Base-by-base conservation (phyloP, 805 yeast genomes). In the Wickerhamomyces alni region DNA sequence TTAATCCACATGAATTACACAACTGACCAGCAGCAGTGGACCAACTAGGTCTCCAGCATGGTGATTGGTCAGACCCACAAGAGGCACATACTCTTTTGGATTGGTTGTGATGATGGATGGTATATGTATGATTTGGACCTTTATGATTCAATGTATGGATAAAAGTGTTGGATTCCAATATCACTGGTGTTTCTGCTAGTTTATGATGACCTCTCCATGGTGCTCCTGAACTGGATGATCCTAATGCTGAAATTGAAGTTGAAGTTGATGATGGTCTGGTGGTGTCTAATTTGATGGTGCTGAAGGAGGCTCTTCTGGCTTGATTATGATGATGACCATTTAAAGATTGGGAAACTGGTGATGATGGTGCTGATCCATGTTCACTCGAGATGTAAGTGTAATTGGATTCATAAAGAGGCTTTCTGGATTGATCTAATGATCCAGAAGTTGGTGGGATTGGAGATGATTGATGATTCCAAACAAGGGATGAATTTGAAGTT, bases 21-120 rank as follows among this genome's bases (percentile, higher is more conserved):
- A 91, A 72, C 65, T 89, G 98, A n/a, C 97, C 98, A 45, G 84
- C 87, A 48, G 80, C 69, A 21, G 79, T 70, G 3, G 91, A 80
- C 99, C 99, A 91, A 5, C 95, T 83, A 2, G 99, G 99, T 57
- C 99, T 76, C 99, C 99, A 91, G 62, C 99, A 91, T 5, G 99
- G 99, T 6, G 95, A 85, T 51, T 85, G 93, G 40, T 80, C 82
- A 1, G 93, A 78, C 7, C 88, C 87, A 63, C 99, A 91, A 6
- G 96, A 87, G 22, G 91, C 80, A 58, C 99, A 91, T 38, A 73
- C 74, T 49, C 95, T 72, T 55, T 47, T 52, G 37, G 36, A 39
- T 12, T 48, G 44, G 34, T 46, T 46, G 30, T 52, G 54, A 31
- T 55, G 60, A 35, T 50, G 55, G 8, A 53, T 49, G 32, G 61